These are phyloP conservation scores for Talaromyces verruculosus DNA, from an alignment of 2,329 filamentous ascomycete genomes.

Conservation along the genomic window DNA sequence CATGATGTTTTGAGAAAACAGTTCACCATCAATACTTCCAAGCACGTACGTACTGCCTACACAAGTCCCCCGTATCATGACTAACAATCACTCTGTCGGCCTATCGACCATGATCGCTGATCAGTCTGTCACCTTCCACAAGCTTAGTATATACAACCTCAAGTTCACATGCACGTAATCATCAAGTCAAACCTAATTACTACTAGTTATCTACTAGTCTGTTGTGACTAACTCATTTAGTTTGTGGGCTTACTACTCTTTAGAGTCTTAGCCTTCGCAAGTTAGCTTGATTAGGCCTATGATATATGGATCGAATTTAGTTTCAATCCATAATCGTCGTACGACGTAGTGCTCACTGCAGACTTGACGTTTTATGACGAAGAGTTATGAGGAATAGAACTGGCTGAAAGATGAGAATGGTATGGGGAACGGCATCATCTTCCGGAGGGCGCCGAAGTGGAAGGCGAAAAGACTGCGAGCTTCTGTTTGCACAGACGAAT, in stretches of 20 bases:
- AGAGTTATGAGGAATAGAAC: not conserved
- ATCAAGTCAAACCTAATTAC: constrained; percentile 5
- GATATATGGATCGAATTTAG: constrained; percentile 1
- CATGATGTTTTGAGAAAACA: not conserved
- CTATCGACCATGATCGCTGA: not conserved
- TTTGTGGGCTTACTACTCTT: not conserved
- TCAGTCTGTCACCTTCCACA: constrained; percentile 3
- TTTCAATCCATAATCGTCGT: not conserved
- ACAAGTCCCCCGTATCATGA: not conserved
- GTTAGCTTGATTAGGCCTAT: not conserved
- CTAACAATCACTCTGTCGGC: not conserved
- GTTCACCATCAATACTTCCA: not conserved
- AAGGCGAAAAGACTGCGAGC: not conserved
- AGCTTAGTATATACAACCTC: not conserved
- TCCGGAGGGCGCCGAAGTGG: not conserved
- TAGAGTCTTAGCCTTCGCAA: not conserved
- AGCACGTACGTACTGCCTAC: not conserved
- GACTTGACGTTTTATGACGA: not conserved
- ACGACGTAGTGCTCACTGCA: not conserved
- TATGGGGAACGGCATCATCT: not conserved
- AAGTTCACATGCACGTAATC: constrained; percentile 15
- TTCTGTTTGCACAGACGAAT: not conserved
- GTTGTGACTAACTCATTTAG: not conserved
- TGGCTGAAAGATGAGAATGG: not conserved
- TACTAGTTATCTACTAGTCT: not conserved